Base-by-base conservation (phyloP, 2,329 filamentous ascomycete genomes). In the Claviceps lovelessii region DNA sequence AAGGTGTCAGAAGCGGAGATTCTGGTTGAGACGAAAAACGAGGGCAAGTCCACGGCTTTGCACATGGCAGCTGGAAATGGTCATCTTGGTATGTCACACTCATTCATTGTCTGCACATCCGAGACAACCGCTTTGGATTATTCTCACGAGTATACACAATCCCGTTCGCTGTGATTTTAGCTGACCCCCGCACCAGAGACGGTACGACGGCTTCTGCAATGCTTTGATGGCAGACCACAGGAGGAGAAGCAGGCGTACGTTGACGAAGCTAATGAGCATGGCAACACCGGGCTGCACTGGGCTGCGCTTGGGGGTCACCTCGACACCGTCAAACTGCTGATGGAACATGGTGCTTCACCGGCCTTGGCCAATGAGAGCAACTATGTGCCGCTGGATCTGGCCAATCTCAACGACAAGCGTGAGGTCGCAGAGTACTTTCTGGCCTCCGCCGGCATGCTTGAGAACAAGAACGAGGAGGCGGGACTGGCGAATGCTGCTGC, bases 41-140 rank as follows among this genome's bases (percentile, higher is more conserved):
- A 81, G 46, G 79, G 84, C 61, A 87, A 84, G 59, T 86, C 88
- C 55, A 94, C 90, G 59, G 86, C 85, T 49, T 70, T 97, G 65
- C 93, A 98, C 71, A 96, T 94, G 81, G 89, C 90, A 8, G 84
- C 88, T 29, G 93, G 88, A 31, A 98, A 98, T 67, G 91, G 91
- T 1, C 85, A 95, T 65, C 64, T 80, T 57, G 86, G 89, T 90
- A 77, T 63, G 74, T 54, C 13, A n/a, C 6, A n/a, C 42, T 11
- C 28, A n/a, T 17, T 41, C 17, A 41, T 41, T n/a, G 39, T 17
- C 39, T 41, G 17, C 39, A 41, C 10, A 13, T 13, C 13, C 11
- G 11, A 39, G 37, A 15, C 17, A 39, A 15, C 37, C 13, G 37
- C 13, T 13, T 39, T 39, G 37, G 15, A 15, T n/a, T 5, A n/a